phyloP scores from a whole-genome alignment of 2,329 filamentous ascomycete genomes.

The Colletotrichum higginsianum region DNA sequence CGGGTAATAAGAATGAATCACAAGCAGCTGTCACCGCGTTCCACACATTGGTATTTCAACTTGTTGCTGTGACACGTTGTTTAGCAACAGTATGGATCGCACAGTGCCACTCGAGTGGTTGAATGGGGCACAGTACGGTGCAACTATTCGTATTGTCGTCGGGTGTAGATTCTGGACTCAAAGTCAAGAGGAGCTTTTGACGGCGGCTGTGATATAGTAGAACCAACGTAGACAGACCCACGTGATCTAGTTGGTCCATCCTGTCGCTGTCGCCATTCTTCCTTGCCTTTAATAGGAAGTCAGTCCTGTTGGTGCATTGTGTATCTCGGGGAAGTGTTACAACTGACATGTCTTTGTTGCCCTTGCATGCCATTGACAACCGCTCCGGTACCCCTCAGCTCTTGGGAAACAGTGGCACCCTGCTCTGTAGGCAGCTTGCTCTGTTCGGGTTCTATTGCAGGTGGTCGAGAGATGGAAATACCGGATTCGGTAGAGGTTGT shows the following conservation, averaged over 20 bases:
- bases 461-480: background rate
- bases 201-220: no score
- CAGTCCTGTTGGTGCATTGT: background rate
- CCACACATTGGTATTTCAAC: background rate
- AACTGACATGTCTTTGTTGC: background rate
- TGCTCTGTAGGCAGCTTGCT: slow-evolving; percentile 15
- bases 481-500: background rate
- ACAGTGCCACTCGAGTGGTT: no score
- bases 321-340: slow-evolving; percentile 3
- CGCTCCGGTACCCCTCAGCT: background rate
- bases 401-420: background rate
- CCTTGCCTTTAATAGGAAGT: no score
- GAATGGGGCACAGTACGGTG: no score
- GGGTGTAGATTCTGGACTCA: no score
- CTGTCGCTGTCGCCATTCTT: no score
- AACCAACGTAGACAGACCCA: no score
- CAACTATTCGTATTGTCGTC: no score
- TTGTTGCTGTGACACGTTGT: no score
- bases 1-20: background rate
- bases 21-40: slow-evolving; percentile 15
- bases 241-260: no score
- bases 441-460: slow-evolving; percentile 1
- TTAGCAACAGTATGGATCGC: no score
- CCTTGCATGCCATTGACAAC: background rate
- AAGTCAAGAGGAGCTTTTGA: no score